phyloP scores from a whole-genome alignment of 164 flowering plant genomes.

The Piper longum region DNA sequence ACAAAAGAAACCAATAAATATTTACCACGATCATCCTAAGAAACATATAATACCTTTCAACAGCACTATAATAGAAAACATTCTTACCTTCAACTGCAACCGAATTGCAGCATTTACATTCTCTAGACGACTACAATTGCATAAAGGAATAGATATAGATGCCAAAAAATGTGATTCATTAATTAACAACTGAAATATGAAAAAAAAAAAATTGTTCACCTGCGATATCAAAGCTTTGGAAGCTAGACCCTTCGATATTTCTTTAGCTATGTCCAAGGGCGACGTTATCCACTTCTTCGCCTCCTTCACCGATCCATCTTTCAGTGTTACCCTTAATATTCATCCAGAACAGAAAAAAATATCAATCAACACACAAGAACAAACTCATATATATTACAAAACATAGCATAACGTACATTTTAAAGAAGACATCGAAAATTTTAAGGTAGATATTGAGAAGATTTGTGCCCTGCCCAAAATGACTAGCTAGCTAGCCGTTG shows the following conservation, averaged over 20 bases:
- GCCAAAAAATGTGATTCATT: not conserved
- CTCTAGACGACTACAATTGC: no score
- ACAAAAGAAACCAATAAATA: not conserved
- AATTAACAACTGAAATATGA: not conserved
- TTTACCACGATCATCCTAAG: no score
- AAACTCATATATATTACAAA: no score
- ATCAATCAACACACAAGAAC: no score
- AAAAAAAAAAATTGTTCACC: slow-evolving; percentile 3
- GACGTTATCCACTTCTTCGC: slow-evolving; percentile 71
- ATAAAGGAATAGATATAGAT: not conserved
- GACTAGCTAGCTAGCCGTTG: no score
- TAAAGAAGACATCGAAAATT: not conserved
- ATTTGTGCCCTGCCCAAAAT: no score
- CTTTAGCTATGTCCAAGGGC: slow-evolving; percentile 61
- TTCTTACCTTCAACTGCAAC: no score
- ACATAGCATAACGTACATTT: no score
- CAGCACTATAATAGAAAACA: no score
- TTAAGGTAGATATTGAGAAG: not conserved
- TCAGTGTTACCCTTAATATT: slow-evolving; percentile 48
- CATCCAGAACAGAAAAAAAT: not conserved
- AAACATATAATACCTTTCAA: no score
- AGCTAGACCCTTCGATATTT: slow-evolving; percentile 60
- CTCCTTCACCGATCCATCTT: slow-evolving; percentile 73
- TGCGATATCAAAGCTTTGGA: slow-evolving; percentile 55
- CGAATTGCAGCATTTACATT: no score